phyloP scores from a whole-genome alignment of 352 stramenopile species.

The Phytophthora fragariae region DNA sequence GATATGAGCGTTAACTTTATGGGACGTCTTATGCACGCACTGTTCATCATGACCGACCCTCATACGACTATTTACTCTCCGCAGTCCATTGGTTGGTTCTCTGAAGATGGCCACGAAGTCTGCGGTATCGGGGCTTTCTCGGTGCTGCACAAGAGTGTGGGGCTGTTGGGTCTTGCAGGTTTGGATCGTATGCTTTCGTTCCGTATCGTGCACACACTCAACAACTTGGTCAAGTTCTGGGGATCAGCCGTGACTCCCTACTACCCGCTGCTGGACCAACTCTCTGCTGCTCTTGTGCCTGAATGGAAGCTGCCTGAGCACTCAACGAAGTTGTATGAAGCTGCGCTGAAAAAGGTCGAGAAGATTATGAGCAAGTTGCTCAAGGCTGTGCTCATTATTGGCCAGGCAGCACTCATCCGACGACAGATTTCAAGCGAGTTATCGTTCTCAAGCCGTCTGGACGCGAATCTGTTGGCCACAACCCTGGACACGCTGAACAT shows the following conservation, averaged over 20 bases:
- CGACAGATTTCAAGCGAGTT: slow-evolving; percentile 93
- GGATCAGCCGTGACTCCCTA: slow-evolving; percentile 89
- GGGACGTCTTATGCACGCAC: slow-evolving; percentile 91
- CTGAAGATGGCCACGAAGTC: slow-evolving; percentile 82
- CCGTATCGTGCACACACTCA: slow-evolving; percentile 93
- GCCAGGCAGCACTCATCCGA: slow-evolving; percentile 94
- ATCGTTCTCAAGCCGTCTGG: slow-evolving; percentile 89
- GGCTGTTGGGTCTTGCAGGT: slow-evolving; percentile 90
- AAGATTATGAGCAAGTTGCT: slow-evolving; percentile 95
- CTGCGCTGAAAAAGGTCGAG: slow-evolving; percentile 93
- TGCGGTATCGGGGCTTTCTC: slow-evolving; percentile 91
- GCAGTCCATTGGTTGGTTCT: slow-evolving; percentile 94
- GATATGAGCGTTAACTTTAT: slow-evolving; percentile 95
- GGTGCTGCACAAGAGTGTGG: slow-evolving; percentile 92
- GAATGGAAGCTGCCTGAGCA: slow-evolving; percentile 92
- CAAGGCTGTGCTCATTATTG: slow-evolving; percentile 93
- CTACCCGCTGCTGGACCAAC: slow-evolving; percentile 88
- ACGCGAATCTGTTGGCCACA: slow-evolving; percentile 92
- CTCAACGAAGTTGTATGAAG: slow-evolving; percentile 87
- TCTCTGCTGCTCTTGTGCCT: slow-evolving; percentile 83
- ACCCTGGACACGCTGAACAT: slow-evolving; percentile 92
- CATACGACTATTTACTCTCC: slow-evolving; percentile 93
- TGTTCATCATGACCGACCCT: slow-evolving; percentile 94
- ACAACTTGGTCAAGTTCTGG: slow-evolving; percentile 95
- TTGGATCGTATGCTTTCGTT: slow-evolving; percentile 94